phyloP scores from a whole-genome alignment of 345 rosid genomes.

The Moricandia arvensis region DNA sequence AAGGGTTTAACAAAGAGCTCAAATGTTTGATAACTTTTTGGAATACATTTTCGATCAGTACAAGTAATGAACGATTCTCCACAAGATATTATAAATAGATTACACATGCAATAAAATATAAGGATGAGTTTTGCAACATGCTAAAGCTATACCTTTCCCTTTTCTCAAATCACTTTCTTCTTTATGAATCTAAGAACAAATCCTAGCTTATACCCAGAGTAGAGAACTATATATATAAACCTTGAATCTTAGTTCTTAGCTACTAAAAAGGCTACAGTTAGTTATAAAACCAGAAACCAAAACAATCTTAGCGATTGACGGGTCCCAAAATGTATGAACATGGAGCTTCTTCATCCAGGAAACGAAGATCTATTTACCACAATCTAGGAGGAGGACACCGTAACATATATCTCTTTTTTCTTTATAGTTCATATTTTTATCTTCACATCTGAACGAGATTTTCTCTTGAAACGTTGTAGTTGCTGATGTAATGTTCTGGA shows the following conservation, averaged over 20 bases:
- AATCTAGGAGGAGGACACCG: constrained; percentile 43
- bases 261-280: constrained; percentile 20
- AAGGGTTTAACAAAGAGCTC: constrained; percentile 15
- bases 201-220: background rate
- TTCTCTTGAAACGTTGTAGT: constrained; percentile 38
- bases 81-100: background rate
- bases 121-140: constrained; percentile 25
- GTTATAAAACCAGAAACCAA: background rate
- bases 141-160: constrained; percentile 49
- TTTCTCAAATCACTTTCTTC: constrained; percentile 32
- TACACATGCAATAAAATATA: background rate
- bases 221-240: constrained; percentile 21
- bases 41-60: constrained; percentile 16
- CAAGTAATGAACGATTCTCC: constrained; percentile 27
- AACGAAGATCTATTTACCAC: constrained; percentile 30
- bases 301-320: constrained; percentile 5
- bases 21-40: constrained; percentile 22
- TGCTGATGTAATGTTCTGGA: constrained; percentile 69
- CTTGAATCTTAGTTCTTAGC: background rate
- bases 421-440: background rate
- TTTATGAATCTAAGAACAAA: constrained; percentile 34
- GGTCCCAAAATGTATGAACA: constrained; percentile 13
- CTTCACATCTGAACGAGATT: background rate
- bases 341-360: constrained; percentile 35
- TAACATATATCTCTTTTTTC: background rate